Evolutionary conservation across 106 monocot genomes (phyloP), one percentile per base, ranked within the genome.

Genomic region (Apostasia shenzhenica): DNA sequence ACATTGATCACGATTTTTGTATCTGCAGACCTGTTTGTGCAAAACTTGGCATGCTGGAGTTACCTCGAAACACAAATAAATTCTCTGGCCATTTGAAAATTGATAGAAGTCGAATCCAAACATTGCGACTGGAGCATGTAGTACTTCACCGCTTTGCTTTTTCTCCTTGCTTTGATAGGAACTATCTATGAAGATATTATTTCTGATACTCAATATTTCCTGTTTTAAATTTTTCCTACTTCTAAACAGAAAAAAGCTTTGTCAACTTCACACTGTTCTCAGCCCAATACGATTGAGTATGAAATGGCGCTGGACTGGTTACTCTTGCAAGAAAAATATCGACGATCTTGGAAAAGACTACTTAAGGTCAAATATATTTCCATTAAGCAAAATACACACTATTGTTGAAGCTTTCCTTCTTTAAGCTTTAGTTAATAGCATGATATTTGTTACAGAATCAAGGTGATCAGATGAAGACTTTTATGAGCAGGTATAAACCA

Each of bases 261-360:
- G 47, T 84, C 92, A 43, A 89, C 92, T 45, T 89, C 97, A 9
- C 92, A 89, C 68, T 95, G 91, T 68, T 85, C 91, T 56, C 97
- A 97, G 70, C 82, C 86, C 9, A 92, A 97, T 63, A 97, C 97
- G 9, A 87, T 97, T 1, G 92, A 92, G 71, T 97, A 83, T 67
- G 97, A 92, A 43, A 80, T 92, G 84, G 89, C 89, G 13, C 50
- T 92, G 73, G 92, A 97, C 0, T 97, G 97, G 97, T 71, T 89
- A 63, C 71, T 82, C 11, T 0, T 77, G 8, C 82, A 81, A 55
- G 71, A 89, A 51, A 82, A 63, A 58, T 70, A 76, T 52, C 39
- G 3, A 0, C 53, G n/a, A 41, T 82, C 70, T 51, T 82, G 78
- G 53, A 57, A 61, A 4, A 67, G n/a, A 14, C 60, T 97, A 57